Conservation (phyloP, 139 green algal genomes). For the Chlamydomonas asymmetrica region DNA sequence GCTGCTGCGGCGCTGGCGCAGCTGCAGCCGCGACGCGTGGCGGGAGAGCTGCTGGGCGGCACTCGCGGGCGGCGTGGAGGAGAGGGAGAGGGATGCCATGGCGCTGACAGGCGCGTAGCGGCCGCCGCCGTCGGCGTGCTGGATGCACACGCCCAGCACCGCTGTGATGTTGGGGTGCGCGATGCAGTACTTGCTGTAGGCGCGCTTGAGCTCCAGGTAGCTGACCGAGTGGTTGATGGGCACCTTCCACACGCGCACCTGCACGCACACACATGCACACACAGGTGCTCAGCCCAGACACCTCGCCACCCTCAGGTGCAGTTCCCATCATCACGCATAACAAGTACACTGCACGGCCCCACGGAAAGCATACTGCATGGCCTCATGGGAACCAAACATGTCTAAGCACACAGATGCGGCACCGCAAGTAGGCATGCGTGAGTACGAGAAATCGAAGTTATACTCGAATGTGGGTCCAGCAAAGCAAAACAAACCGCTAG, state of each 20-base stretch:
- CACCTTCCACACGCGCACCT: constrained; percentile 47
- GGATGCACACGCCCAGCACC: constrained; percentile 56
- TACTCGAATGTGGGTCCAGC: no score
- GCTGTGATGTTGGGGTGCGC: constrained; percentile 58
- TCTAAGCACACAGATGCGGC: no score
- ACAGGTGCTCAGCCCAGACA: no score
- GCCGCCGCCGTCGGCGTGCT: constrained; percentile 30
- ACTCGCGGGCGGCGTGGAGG: constrained; percentile 3
- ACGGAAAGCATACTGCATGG: no score
- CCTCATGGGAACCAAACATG: no score
- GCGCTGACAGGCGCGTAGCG: background rate
- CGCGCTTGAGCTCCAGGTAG: constrained; percentile 49
- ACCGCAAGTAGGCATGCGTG: no score
- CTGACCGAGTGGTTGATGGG: constrained; percentile 40
- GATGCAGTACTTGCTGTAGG: constrained; percentile 52
- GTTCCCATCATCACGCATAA: no score
- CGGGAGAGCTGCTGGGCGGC: constrained; percentile 10
- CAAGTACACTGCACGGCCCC: no score
- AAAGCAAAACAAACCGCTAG: no score
- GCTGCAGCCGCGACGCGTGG: background rate
- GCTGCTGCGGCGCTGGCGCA: background rate
- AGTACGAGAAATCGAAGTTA: no score
- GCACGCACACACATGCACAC: no score
- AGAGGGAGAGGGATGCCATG: background rate
- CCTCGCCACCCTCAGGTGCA: no score